phyloP scores from a whole-genome alignment of 495 filamentous ascomycete species.

The Tuber magnatum region DNA sequence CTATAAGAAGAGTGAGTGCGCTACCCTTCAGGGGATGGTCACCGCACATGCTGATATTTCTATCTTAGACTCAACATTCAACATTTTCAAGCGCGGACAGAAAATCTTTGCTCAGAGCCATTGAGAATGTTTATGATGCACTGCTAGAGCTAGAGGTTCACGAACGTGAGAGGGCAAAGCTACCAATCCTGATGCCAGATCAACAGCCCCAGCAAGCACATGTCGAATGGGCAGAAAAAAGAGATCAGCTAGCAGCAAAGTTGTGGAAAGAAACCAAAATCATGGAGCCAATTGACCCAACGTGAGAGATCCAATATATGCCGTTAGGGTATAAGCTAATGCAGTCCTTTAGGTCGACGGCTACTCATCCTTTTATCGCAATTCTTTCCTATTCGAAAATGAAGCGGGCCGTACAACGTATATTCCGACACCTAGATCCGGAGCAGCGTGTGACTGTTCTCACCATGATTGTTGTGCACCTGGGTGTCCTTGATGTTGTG shows the following conservation, averaged over 20 bases:
- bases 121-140: conserved; percentile 76
- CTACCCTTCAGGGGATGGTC: not conserved
- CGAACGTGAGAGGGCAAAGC: conserved; percentile 57
- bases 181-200: conserved; percentile 51
- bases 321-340: conserved; percentile 26
- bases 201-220: conserved; percentile 51
- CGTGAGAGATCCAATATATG: conserved; percentile 43
- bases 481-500: conserved; percentile 86
- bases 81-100: conserved; percentile 50
- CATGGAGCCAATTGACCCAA: conserved; percentile 71
- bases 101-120: conserved; percentile 72
- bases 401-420: conserved; percentile 87
- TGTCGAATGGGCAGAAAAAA: conserved; percentile 62
- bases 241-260: conserved; percentile 64
- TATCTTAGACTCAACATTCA: conserved; percentile 28
- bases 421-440: conserved; percentile 86
- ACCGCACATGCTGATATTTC: conserved; percentile 5
- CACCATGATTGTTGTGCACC: conserved; percentile 90
- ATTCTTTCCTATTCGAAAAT: conserved; percentile 92
- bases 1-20: conserved; percentile 38
- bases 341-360: conserved; percentile 43
- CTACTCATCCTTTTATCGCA: conserved; percentile 89
- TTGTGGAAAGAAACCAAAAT: conserved; percentile 82
- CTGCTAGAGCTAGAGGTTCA: conserved; percentile 92
- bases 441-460: conserved; percentile 90